Evolutionary conservation across 352 stramenopile genomes (phyloP).

Genomic region (Phytopythium sindhum): DNA sequence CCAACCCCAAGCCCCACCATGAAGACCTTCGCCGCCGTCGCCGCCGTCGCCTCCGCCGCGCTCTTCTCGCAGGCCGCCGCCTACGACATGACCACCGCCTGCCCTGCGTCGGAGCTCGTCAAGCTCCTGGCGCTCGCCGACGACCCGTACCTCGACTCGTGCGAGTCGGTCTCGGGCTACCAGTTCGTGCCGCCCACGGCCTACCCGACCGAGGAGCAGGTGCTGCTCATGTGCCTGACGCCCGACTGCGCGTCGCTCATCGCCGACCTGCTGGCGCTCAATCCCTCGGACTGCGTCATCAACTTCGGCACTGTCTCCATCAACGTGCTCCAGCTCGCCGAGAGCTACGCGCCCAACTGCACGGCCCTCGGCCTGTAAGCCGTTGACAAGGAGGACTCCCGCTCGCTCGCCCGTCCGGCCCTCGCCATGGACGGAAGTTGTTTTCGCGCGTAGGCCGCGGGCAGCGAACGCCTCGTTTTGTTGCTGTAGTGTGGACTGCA

Average conservation of each 20-base stretch:
- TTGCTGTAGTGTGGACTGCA: not conserved
- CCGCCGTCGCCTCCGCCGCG: constrained; percentile 16
- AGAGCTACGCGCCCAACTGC: constrained; percentile 37
- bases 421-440: constrained; percentile 5
- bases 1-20: constrained; percentile 21
- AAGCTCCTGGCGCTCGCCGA: constrained; percentile 26
- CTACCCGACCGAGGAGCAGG: constrained; percentile 24
- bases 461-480: not conserved
- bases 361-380: constrained; percentile 22
- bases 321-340: constrained; percentile 42
- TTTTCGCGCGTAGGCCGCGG: not conserved
- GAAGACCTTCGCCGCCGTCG: constrained; percentile 34
- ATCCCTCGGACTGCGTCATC: constrained; percentile 40
- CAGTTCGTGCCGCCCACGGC: constrained; percentile 28
- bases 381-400: not conserved
- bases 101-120: constrained; percentile 22
- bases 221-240: constrained; percentile 36
- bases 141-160: constrained; percentile 18
- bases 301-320: constrained; percentile 35
- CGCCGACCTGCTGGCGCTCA: constrained; percentile 21
- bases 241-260: constrained; percentile 31
- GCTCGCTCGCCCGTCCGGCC: not conserved
- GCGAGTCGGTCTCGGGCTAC: constrained; percentile 27
- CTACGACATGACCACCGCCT: constrained; percentile 23
- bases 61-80: constrained; percentile 23